These are phyloP conservation scores for Colletotrichum gigasporum DNA, from an alignment of 2,329 filamentous ascomycete genomes.

Conservation along the genomic window DNA sequence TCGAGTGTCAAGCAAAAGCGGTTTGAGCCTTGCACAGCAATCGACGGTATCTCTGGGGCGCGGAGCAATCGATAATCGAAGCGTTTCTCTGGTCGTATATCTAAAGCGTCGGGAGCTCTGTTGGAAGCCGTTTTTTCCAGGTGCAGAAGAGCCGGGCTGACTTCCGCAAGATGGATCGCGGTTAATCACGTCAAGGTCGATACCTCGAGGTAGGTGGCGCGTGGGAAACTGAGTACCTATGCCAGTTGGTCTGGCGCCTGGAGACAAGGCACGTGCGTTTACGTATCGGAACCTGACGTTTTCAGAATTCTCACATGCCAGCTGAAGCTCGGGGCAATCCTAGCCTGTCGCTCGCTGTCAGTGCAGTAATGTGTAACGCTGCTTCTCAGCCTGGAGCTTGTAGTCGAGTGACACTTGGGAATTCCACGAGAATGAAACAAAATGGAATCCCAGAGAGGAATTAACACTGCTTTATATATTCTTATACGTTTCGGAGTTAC, in stretches of 20 bases:
- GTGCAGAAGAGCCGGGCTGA: background rate
- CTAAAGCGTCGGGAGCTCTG: background rate
- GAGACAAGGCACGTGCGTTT: constrained; percentile 24
- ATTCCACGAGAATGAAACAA: too few species aligned
- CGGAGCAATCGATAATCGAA: background rate
- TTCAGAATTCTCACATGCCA: constrained; percentile 30
- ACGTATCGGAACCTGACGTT: constrained; percentile 16
- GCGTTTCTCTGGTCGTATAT: background rate
- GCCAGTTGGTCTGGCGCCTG: constrained; percentile 20
- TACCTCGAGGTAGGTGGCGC: constrained; percentile 3
- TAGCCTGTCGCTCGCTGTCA: background rate
- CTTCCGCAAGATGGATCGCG: constrained; percentile 3
- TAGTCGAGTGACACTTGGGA: too few species aligned
- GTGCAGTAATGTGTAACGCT: background rate
- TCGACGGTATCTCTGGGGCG: background rate
- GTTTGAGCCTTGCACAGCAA: constrained; percentile 6
- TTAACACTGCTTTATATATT: too few species aligned
- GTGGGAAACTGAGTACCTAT: background rate
- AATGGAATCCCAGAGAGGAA: too few species aligned
- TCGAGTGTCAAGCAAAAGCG: constrained; percentile 17
- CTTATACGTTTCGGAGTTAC: too few species aligned
- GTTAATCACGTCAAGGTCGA: constrained; percentile 17
- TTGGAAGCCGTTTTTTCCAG: background rate
- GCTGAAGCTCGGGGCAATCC: constrained; percentile 2
- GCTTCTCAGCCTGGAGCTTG: too few species aligned